These are phyloP conservation scores for Boletus rubroflammeus DNA, from an alignment of 768 basidiomycete species.

Conservation along the genomic window DNA sequence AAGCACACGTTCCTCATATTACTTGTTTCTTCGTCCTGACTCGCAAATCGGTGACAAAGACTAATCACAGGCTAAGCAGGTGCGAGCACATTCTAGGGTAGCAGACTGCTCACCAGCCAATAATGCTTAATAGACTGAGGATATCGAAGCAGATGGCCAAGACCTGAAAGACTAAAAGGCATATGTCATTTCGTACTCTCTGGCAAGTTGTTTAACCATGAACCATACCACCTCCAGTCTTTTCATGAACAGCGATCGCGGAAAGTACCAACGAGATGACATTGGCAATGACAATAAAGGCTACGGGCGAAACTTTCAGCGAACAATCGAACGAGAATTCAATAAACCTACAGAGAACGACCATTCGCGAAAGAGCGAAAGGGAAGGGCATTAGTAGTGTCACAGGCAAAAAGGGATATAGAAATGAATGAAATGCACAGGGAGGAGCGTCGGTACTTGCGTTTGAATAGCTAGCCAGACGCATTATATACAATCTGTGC, in stretches of 20 bases:
- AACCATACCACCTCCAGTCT: slow-evolving; percentile 23
- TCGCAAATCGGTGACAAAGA: slow-evolving; percentile 10
- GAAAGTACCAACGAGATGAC: slow-evolving; percentile 15
- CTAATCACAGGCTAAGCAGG: slow-evolving; percentile 4
- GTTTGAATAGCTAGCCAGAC: neutral
- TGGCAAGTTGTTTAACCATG: neutral
- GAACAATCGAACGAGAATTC: neutral
- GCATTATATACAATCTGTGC: slow-evolving; percentile 13
- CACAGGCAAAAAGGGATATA: slow-evolving; percentile 17
- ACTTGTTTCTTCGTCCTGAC: slow-evolving; percentile 15
- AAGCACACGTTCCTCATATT: slow-evolving; percentile 23
- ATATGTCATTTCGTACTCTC: neutral
- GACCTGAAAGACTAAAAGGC: slow-evolving; percentile 20
- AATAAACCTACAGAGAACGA: slow-evolving; percentile 20
- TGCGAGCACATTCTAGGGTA: neutral
- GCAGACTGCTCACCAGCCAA: slow-evolving; percentile 17
- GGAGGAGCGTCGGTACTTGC: neutral
- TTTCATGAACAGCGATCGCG: slow-evolving; percentile 13
- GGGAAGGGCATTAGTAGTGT: slow-evolving; percentile 28
- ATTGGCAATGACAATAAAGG: slow-evolving; percentile 13
- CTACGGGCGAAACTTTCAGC: slow-evolving; percentile 13
- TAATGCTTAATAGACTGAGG: slow-evolving; percentile 11
- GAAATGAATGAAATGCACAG: slow-evolving; percentile 6
- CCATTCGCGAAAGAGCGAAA: slow-evolving; percentile 16
- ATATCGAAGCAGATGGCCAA: slow-evolving; percentile 12